A percentile compares a stretch with the other conserved stretches of the same genome.
Evolutionary conservation across 2,329 filamentous ascomycete species (phyloP).

Genomic region (Fusarium hainanense): DNA sequence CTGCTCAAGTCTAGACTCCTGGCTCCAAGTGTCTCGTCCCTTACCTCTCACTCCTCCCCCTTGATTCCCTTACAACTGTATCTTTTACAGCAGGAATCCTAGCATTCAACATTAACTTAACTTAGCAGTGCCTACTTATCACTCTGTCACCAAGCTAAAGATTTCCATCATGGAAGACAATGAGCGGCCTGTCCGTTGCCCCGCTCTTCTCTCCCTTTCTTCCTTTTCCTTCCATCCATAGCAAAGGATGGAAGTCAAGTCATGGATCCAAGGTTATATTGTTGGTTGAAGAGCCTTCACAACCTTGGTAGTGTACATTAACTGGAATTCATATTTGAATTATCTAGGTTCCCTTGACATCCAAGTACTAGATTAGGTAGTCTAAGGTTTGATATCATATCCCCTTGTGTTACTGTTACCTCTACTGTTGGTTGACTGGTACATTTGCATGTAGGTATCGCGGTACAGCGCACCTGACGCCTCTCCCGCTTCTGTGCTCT

Average conservation of each 20-base stretch:
- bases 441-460: background rate
- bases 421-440: background rate
- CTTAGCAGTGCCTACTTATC: too few relatives aligned
- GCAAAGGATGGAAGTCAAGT: background rate
- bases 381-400: background rate
- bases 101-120: too few relatives aligned
- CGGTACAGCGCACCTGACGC: constrained; percentile 3
- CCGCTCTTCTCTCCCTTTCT: background rate
- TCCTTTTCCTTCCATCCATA: background rate
- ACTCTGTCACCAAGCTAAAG: too few relatives aligned
- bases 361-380: background rate
- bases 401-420: background rate
- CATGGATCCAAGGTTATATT: background rate
- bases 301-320: background rate
- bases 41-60: background rate
- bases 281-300: background rate
- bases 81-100: too few relatives aligned
- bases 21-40: background rate
- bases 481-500: constrained; percentile 26
- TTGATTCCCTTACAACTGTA: too few relatives aligned
- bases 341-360: background rate
- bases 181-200: too few relatives aligned
- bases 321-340: background rate
- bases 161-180: too few relatives aligned
- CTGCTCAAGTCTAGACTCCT: background rate